Conservation (phyloP, 345 rosid species). For the Lepidium sativum region DNA sequence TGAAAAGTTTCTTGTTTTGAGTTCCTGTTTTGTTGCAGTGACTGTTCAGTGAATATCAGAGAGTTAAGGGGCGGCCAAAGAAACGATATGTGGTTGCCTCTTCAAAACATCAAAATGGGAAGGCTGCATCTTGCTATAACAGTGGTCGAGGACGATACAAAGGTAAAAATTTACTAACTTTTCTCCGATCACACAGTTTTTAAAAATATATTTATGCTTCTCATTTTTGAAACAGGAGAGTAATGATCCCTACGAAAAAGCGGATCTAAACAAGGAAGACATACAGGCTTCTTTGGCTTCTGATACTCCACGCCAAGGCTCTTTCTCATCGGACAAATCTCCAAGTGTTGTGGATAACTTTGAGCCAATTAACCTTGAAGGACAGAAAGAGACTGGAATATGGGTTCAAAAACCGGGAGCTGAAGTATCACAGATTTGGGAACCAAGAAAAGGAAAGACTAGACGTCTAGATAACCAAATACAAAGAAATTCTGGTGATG, state of each 20-base stretch:
- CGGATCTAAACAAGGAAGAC: slow-evolving; percentile 35
- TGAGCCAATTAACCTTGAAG: slow-evolving; percentile 66
- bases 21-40: slow-evolving; percentile 32
- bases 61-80: slow-evolving; percentile 65
- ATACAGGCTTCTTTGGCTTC: slow-evolving; percentile 30
- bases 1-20: not conserved
- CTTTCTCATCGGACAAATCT: slow-evolving; percentile 43
- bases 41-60: slow-evolving; percentile 46
- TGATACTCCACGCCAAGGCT: slow-evolving; percentile 28
- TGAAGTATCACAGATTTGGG: slow-evolving; percentile 70
- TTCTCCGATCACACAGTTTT: not conserved
- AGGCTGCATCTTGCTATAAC: slow-evolving; percentile 79
- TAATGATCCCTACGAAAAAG: slow-evolving; percentile 25
- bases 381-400: slow-evolving; percentile 55
- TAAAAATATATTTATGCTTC: not conserved
- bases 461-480: slow-evolving; percentile 43
- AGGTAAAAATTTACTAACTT: slow-evolving; percentile 29
- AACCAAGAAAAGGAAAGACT: slow-evolving; percentile 76
- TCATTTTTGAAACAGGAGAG: slow-evolving; percentile 30
- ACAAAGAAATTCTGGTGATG: slow-evolving; percentile 30
- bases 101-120: slow-evolving; percentile 68
- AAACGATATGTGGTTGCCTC: slow-evolving; percentile 84
- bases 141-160: slow-evolving; percentile 40
- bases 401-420: slow-evolving; percentile 89
- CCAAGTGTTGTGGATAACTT: slow-evolving; percentile 43